Evolutionary conservation across 164 flowering plant genomes (phyloP).

Genomic region (Piper betle): DNA sequence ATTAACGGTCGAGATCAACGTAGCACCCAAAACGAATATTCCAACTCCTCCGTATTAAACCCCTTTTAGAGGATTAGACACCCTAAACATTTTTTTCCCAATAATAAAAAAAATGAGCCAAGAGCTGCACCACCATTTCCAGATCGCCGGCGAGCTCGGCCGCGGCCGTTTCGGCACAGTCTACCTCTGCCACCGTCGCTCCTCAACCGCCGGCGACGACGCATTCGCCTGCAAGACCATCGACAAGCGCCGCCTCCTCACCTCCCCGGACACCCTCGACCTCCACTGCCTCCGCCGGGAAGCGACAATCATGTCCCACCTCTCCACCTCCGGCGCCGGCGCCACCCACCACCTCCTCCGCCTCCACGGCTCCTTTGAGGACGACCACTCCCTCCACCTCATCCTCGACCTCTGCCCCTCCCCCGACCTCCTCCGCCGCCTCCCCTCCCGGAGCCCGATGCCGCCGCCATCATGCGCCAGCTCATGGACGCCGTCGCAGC

Average conservation of each 20-base stretch:
- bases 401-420: constrained; percentile 30
- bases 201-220: constrained; percentile 28
- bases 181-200: constrained; percentile 30
- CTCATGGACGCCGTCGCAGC: constrained; percentile 48
- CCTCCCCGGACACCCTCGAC: constrained; percentile 44
- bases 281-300: constrained; percentile 46
- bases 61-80: too few relatives aligned
- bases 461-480: constrained; percentile 25
- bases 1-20: too few relatives aligned
- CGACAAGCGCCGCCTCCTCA: constrained; percentile 32
- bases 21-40: too few relatives aligned
- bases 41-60: too few relatives aligned
- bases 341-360: constrained; percentile 34
- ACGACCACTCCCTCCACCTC: constrained; percentile 33
- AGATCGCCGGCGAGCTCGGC: constrained; percentile 59
- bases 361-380: constrained; percentile 36
- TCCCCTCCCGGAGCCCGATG: constrained; percentile 34
- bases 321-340: neutral
- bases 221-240: constrained; percentile 60
- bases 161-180: constrained; percentile 69
- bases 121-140: constrained; percentile 35
- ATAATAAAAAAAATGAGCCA: constrained; percentile 53
- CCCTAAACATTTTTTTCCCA: too few relatives aligned
- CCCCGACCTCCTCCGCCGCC: constrained; percentile 28
- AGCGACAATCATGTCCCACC: constrained; percentile 31